phyloP scores from a whole-genome alignment of 73 alveolate species.

The Effrenium voratum region DNA sequence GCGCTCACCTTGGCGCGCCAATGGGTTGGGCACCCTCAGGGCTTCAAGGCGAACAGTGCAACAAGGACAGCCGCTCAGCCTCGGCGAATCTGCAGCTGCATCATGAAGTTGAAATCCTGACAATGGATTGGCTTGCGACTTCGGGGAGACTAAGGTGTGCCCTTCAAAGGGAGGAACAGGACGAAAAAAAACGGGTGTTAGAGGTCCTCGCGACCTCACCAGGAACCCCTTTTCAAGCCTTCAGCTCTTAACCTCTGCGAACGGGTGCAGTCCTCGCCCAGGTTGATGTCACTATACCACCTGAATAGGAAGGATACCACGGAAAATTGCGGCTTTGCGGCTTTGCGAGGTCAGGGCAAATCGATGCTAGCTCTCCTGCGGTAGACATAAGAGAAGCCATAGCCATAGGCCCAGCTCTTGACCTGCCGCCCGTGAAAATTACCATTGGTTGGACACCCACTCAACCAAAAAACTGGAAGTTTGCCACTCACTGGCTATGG shows the following conservation, averaged over 20 bases:
- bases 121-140: too few relatives aligned
- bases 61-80: neutral
- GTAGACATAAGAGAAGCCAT: constrained; percentile 84
- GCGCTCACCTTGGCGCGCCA: neutral
- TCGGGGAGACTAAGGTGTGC: too few relatives aligned
- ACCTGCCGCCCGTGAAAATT: neutral
- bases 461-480: neutral
- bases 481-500: too few relatives aligned
- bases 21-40: neutral
- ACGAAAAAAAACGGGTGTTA: too few relatives aligned
- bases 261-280: constrained; percentile 81
- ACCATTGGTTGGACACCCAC: neutral
- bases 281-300: constrained; percentile 82
- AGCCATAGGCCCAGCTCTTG: constrained; percentile 91
- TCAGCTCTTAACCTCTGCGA: too few relatives aligned
- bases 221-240: too few relatives aligned
- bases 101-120: constrained; percentile 80
- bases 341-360: constrained; percentile 3
- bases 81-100: constrained; percentile 88
- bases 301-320: neutral
- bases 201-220: too few relatives aligned
- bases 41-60: too few relatives aligned
- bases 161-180: too few relatives aligned
- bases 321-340: neutral
- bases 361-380: constrained; percentile 55